phyloP scores from a whole-genome alignment of 208 protist species.

The Acanthamoeba quina region DNA sequence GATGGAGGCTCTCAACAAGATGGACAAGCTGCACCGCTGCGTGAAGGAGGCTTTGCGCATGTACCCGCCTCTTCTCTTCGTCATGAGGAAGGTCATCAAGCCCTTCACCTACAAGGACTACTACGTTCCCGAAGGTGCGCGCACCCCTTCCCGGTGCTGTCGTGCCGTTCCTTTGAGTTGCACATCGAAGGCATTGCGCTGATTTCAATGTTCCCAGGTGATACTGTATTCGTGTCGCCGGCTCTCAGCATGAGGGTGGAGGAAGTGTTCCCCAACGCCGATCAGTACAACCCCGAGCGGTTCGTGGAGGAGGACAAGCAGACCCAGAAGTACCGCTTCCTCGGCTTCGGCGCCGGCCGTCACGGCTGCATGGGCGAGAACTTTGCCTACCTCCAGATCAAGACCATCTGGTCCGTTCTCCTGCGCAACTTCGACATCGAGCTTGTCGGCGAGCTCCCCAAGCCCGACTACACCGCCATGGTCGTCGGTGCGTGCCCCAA shows the following conservation, averaged over 20 bases:
- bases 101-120: slow-evolving; percentile 88
- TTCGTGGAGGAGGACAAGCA: slow-evolving; percentile 75
- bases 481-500: slow-evolving; percentile 60
- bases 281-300: slow-evolving; percentile 93
- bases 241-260: slow-evolving; percentile 91
- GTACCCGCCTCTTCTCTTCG: slow-evolving; percentile 94
- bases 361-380: slow-evolving; percentile 93
- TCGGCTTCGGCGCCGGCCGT: slow-evolving; percentile 91
- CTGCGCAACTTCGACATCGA: slow-evolving; percentile 94
- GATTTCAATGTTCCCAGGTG: slow-evolving; percentile 90
- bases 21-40: slow-evolving; percentile 92
- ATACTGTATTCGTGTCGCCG: slow-evolving; percentile 92
- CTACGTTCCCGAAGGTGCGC: slow-evolving; percentile 91
- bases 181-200: neutral
- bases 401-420: slow-evolving; percentile 93
- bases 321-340: slow-evolving; percentile 88
- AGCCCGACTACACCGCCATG: slow-evolving; percentile 90
- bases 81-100: slow-evolving; percentile 94
- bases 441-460: slow-evolving; percentile 89
- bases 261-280: slow-evolving; percentile 92
- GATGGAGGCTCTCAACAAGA: slow-evolving; percentile 93
- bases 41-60: slow-evolving; percentile 94
- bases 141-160: neutral
- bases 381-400: slow-evolving; percentile 95
- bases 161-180: neutral